Conservation (phyloP, 352 stramenopile species). For the Phytopythium sindhum region DNA sequence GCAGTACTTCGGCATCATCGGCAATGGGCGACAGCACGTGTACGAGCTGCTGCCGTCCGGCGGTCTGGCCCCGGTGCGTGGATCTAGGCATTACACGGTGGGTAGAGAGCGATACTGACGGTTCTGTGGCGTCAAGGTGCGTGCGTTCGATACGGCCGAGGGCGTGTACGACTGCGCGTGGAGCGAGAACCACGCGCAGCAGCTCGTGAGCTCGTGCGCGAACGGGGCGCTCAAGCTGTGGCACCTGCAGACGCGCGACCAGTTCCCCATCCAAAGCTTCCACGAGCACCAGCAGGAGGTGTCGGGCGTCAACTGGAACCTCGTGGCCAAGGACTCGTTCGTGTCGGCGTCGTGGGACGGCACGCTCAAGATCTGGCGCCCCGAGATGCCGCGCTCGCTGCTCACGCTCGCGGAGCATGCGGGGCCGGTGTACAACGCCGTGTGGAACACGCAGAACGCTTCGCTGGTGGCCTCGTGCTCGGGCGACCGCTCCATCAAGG, state of each 20-base stretch:
- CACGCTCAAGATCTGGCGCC: slow-evolving; percentile 86
- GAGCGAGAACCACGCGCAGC: slow-evolving; percentile 85
- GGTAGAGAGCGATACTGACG: background rate
- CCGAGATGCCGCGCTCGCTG: slow-evolving; percentile 63
- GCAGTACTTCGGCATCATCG: slow-evolving; percentile 92
- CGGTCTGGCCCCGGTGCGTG: slow-evolving; percentile 50
- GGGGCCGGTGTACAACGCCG: slow-evolving; percentile 76
- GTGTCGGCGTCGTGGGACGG: slow-evolving; percentile 85
- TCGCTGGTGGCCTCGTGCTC: slow-evolving; percentile 73
- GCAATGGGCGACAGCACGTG: slow-evolving; percentile 86
- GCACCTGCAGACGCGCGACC: slow-evolving; percentile 84
- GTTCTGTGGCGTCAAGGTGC: slow-evolving; percentile 31
- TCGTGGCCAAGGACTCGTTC: slow-evolving; percentile 87
- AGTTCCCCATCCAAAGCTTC: slow-evolving; percentile 87
- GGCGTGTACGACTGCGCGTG: slow-evolving; percentile 90
- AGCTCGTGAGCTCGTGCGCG: slow-evolving; percentile 84
- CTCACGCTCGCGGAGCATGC: slow-evolving; percentile 77
- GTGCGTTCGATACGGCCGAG: slow-evolving; percentile 87
- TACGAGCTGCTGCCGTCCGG: slow-evolving; percentile 72
- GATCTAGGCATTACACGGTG: background rate
- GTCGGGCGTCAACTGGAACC: slow-evolving; percentile 88
- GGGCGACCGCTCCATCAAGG: slow-evolving; percentile 65
- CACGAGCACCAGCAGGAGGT: slow-evolving; percentile 87
- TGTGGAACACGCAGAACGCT: slow-evolving; percentile 82
- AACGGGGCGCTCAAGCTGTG: slow-evolving; percentile 89